Conservation (phyloP, 2,329 filamentous ascomycete genomes). For the Gaeumannomyces sp. region DNA sequence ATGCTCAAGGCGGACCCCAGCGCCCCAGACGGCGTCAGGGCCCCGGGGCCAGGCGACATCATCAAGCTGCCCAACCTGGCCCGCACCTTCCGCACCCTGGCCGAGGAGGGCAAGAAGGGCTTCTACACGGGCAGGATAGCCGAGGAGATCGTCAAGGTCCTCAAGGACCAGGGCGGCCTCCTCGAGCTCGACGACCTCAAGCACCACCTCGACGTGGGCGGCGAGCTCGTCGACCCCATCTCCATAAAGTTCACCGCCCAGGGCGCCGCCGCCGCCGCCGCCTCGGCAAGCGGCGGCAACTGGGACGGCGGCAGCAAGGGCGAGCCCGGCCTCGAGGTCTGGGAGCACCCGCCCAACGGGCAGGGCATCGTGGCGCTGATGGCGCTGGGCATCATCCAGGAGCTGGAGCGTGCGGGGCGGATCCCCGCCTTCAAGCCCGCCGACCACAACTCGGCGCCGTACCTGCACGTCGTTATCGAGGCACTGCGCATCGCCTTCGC, state of each 20-base stretch:
- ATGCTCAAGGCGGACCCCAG: slow-evolving; percentile 41
- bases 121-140: slow-evolving; percentile 84
- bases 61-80: slow-evolving; percentile 77
- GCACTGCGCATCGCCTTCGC: slow-evolving; percentile 84
- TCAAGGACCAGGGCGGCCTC: slow-evolving; percentile 66
- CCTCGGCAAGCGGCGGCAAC: slow-evolving; percentile 7
- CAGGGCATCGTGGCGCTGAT: slow-evolving; percentile 93
- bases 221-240: slow-evolving; percentile 74
- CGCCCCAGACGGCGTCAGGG: slow-evolving; percentile 60
- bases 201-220: slow-evolving; percentile 60
- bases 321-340: slow-evolving; percentile 56
- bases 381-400: slow-evolving; percentile 81
- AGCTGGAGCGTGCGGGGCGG: slow-evolving; percentile 68
- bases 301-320: background rate
- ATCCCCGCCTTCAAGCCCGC: slow-evolving; percentile 60
- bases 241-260: slow-evolving; percentile 59
- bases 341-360: slow-evolving; percentile 94
- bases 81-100: slow-evolving; percentile 70
- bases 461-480: slow-evolving; percentile 80
- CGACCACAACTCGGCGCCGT: slow-evolving; percentile 74
- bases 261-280: slow-evolving; percentile 14
- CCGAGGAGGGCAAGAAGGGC: slow-evolving; percentile 71
- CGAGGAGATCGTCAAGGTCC: slow-evolving; percentile 69
- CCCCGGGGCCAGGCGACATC: slow-evolving; percentile 73
- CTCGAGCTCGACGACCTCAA: slow-evolving; percentile 73